Evolutionary conservation across 164 flowering plant genomes (phyloP), one percentile per base, ranked within the genome.

Genomic region (Kalanchoe fedtschenkoi): DNA sequence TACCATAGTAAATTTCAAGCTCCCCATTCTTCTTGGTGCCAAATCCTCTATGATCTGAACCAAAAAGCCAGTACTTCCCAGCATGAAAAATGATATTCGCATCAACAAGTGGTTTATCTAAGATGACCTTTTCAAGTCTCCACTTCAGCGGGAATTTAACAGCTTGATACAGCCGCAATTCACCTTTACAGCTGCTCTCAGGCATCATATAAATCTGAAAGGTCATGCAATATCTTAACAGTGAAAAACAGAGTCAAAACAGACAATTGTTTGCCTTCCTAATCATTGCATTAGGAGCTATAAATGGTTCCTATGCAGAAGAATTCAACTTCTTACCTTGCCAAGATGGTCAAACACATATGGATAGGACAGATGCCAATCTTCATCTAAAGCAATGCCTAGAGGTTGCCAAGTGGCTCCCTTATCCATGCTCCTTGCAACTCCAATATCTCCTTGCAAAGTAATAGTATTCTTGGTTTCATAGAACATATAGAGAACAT

Each of bases 321-420:
- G 22, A 5, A 6, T 5, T 15, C 21, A 14, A 35, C 4, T 11
- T 62, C 78, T 80, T 85, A 88, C 98, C 62, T 88, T 75, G 64
- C 76, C 96, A 71, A 67, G 72, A 71, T 86, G 78, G 60, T 76
- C 67, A 62, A 89, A 92, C 65, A 92, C 79, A 65, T 75, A 92
- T 6, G 98, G 98, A 75, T 79, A 89, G 14, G 98, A 92, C 34
- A 92, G 91, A 77, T 92, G 98, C 97, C 98, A 92, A 17, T 86
- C 91, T 72, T 92, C 98, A 73, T 88, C 87, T 71, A 92, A 79
- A 5, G 89, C 97, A 44, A 80, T 76, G 47, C 98, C 98, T 69
- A 89, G 65, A 14, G 74, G 90, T 67, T 89, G 75, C 98, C 98
- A 92, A 24, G 96, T 83, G 51, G 86, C 98, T 68, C 98, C 97